phyloP scores from a whole-genome alignment of 768 basidiomycete species.

The Naganishia vaughanmartiniae region DNA sequence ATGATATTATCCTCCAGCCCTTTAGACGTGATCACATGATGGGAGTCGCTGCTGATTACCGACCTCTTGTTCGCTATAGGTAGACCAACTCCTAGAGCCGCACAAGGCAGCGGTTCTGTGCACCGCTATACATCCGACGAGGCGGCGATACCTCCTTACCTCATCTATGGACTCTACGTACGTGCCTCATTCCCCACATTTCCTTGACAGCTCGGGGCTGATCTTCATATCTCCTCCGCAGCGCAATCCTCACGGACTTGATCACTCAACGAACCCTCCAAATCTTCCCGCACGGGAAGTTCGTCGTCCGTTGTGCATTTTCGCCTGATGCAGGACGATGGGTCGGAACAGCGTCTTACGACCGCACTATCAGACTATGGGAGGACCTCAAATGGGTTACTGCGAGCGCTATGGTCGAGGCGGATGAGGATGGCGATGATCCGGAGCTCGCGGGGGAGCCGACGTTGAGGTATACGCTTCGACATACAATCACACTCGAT shows the following conservation, averaged over 20 bases:
- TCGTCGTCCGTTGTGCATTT: constrained; percentile 44
- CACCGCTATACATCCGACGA: constrained; percentile 43
- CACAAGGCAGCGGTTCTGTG: constrained; percentile 46
- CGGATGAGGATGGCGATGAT: constrained; percentile 38
- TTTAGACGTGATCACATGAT: not conserved
- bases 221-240: not conserved
- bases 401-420: not conserved
- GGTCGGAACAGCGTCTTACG: constrained; percentile 48
- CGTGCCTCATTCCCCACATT: constrained; percentile 22
- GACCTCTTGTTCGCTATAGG: constrained; percentile 26
- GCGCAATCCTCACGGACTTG: constrained; percentile 46
- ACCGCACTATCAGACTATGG: constrained; percentile 45
- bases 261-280: constrained; percentile 43
- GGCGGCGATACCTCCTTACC: constrained; percentile 45
- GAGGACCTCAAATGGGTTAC: constrained; percentile 18
- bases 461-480: constrained; percentile 37
- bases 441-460: constrained; percentile 41
- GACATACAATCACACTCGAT: constrained; percentile 34
- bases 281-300: constrained; percentile 44
- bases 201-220: not conserved
- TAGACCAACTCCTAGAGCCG: constrained; percentile 41
- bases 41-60: not conserved
- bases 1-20: no score
- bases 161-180: constrained; percentile 51
- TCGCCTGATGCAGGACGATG: constrained; percentile 40